Evolutionary conservation across 148 eudicot genomes (phyloP).

Genomic region (Bassia scoparia): DNA sequence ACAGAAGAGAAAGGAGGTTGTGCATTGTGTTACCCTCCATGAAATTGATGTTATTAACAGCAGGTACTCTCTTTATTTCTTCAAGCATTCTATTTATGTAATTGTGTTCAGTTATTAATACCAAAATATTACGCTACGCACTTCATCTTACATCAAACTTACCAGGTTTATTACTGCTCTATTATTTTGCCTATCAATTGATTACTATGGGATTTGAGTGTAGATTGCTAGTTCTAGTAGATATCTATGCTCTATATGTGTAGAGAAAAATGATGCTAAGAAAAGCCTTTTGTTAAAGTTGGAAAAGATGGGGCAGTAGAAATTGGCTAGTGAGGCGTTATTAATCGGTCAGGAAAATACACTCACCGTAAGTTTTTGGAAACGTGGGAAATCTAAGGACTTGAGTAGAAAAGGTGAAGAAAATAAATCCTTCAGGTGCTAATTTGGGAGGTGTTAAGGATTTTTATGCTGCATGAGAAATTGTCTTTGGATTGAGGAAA

Average conservation of each 20-base stretch:
- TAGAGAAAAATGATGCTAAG: background rate
- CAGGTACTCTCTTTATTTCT: slow-evolving; percentile 45
- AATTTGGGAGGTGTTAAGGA: background rate
- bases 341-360: too few species aligned
- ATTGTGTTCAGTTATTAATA: background rate
- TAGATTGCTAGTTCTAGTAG: background rate
- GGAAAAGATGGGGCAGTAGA: background rate
- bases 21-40: slow-evolving; percentile 90
- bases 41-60: slow-evolving; percentile 98
- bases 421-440: background rate
- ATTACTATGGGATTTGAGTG: background rate
- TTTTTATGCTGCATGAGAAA: background rate
- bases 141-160: background rate
- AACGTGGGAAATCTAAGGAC: background rate
- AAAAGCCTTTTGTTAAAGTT: background rate
- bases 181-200: background rate
- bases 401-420: background rate
- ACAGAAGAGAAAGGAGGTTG: slow-evolving; percentile 97
- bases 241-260: background rate
- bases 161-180: background rate
- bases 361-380: background rate
- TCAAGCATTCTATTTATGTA: background rate
- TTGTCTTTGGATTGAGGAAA: background rate
- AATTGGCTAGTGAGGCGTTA: background rate
- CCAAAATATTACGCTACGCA: too few species aligned